A percentile compares a stretch with the other conserved stretches of the same genome.
Evolutionary conservation across 768 basidiomycete genomes (phyloP).

Genomic region (Naganishia onofrii): DNA sequence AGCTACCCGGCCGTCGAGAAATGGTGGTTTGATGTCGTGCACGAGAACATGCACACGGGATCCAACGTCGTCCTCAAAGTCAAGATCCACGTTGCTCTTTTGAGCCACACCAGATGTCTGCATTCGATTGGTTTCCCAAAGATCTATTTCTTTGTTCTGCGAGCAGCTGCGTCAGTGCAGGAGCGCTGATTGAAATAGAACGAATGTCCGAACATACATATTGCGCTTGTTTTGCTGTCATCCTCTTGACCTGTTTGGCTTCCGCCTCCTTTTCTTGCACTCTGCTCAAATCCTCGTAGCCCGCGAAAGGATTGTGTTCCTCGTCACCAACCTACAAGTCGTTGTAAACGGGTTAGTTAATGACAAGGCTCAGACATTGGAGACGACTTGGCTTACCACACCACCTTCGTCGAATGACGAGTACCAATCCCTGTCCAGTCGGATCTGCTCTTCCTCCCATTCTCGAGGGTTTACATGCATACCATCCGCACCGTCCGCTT

Average conservation of each 20-base stretch:
- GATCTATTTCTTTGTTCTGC: slow-evolving; percentile 94
- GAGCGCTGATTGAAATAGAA: background rate
- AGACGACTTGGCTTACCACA: slow-evolving; percentile 56
- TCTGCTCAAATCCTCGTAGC: slow-evolving; percentile 77
- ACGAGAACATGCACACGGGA: slow-evolving; percentile 91
- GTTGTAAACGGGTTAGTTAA: background rate
- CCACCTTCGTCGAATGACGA: slow-evolving; percentile 83
- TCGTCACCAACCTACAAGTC: slow-evolving; percentile 64
- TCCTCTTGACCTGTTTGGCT: slow-evolving; percentile 60
- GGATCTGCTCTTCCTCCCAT: slow-evolving; percentile 96
- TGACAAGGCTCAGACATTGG: background rate
- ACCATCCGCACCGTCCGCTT: slow-evolving; percentile 37
- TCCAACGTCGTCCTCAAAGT: slow-evolving; percentile 93
- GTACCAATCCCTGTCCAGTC: slow-evolving; percentile 94
- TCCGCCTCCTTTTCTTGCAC: slow-evolving; percentile 51
- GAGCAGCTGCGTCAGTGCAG: slow-evolving; percentile 31
- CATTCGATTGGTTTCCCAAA: slow-evolving; percentile 99
- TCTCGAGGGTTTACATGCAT: slow-evolving; percentile 68
- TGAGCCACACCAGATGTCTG: slow-evolving; percentile 90
- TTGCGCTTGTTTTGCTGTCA: slow-evolving; percentile 93
- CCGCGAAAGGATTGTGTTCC: slow-evolving; percentile 85
- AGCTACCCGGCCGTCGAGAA: slow-evolving; percentile 91
- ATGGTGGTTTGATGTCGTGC: slow-evolving; percentile 94
- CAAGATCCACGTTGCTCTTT: slow-evolving; percentile 78
- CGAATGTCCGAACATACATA: slow-evolving; percentile 63